Evolutionary conservation across 2,329 filamentous ascomycete species (phyloP), one percentile per base, ranked within the genome.

Genomic region (Aureobasidium sp.): DNA sequence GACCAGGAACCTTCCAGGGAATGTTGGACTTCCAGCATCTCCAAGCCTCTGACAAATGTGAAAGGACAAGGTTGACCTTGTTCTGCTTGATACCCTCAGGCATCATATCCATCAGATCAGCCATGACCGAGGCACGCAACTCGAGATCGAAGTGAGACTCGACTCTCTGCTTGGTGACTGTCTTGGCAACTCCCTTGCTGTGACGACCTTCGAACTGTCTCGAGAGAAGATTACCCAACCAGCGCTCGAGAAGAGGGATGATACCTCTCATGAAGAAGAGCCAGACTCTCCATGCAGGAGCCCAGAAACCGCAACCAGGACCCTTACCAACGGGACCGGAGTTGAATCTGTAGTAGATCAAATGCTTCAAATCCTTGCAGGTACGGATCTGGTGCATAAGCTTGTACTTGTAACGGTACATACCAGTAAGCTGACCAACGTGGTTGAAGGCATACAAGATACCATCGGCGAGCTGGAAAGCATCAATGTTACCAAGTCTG

Each of bases 371-470:
- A 77, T 99, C 94, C 77, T 99, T 99, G 81, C 94, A 99, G 0
- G 94, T 96, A 69, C 94, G 90, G 70, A 99, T 99, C 76, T 99
- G 94, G 74, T 99, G 94, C 94, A 99, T 99, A 62, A 99, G 82
- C 82, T 99, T 99, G 81, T 99, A 99, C 82, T 99, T 99, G 84
- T 99, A 99, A 64, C 94, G 89, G 78, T 99, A 99, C 94, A 99
- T 99, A 73, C 94, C 94, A 17, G 94, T 99, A 65, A 99, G 81
- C 76, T 99, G 95, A 65, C 94, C 94, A 62, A 99, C 94, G 69
- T 99, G 94, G 77, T 99, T 99, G 80, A 99, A 99, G 20, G 94
- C 95, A 70, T 99, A 99, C n/a, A 97, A 81, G 62, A 99, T 99
- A 75, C 94, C 94, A 75, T 99, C 94, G 3, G 94, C 94, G 67